Conservation (phyloP, 1,139 yeast species). For the Sugiyamaella grinbergsii region DNA sequence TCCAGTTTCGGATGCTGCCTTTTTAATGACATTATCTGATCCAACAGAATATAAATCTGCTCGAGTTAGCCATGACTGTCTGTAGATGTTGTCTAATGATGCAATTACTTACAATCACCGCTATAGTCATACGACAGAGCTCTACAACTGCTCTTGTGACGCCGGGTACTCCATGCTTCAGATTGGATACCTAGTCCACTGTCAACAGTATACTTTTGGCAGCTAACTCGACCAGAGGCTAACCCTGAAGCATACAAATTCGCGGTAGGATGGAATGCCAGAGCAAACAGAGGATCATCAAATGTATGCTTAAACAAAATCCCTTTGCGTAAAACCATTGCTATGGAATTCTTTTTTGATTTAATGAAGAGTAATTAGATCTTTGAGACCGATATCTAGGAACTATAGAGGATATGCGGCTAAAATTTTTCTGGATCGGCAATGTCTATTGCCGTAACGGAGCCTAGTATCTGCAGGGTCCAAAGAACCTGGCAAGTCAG, state of each 20-base stretch:
- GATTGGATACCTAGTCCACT: slow-evolving; percentile 43
- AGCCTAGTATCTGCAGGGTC: slow-evolving; percentile 2
- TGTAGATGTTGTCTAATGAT: background rate
- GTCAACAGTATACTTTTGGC: slow-evolving; percentile 45
- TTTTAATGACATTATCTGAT: slow-evolving; percentile 75
- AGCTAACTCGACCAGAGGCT: slow-evolving; percentile 71
- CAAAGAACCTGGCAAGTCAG: background rate
- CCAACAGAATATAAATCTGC: slow-evolving; percentile 65
- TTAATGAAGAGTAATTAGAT: no score
- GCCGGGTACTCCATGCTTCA: slow-evolving; percentile 73
- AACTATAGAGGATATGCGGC: slow-evolving; percentile 8
- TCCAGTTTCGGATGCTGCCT: slow-evolving; percentile 72
- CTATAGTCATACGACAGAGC: slow-evolving; percentile 66
- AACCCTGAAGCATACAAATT: slow-evolving; percentile 70
- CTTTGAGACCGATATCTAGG: no score
- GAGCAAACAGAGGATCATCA: slow-evolving; percentile 63
- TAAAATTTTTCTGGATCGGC: slow-evolving; percentile 11
- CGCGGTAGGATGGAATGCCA: slow-evolving; percentile 77
- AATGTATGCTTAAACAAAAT: slow-evolving; percentile 33
- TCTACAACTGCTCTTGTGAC: slow-evolving; percentile 90
- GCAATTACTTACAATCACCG: slow-evolving; percentile 50
- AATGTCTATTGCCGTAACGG: background rate
- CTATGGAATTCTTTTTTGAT: background rate
- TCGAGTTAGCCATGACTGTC: background rate
- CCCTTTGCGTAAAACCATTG: slow-evolving; percentile 18